These are phyloP conservation scores for Maudiozyma serrabonitensis DNA, from an alignment of 805 yeast genomes.

Conservation along the genomic window DNA sequence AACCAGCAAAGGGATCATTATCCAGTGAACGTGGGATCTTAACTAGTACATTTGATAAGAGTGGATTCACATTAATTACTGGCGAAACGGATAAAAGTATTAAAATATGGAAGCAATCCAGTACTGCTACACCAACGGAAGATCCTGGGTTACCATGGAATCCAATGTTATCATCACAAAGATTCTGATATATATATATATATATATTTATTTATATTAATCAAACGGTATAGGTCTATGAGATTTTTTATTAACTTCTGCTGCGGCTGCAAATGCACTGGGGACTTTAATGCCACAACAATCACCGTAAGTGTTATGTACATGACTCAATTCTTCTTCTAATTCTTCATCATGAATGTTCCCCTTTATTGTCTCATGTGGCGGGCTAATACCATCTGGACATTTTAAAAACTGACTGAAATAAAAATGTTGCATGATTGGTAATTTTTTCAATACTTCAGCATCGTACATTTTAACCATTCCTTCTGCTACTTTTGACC, in stretches of 20 bases:
- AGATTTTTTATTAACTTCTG: conserved; percentile 36
- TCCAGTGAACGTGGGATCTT: conserved; percentile 60
- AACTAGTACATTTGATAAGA: conserved; percentile 63
- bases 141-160: conserved; percentile 28
- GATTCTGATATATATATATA: conserved; percentile 12
- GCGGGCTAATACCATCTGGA: conserved; percentile 56
- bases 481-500: conserved; percentile 89
- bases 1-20: conserved; percentile 59
- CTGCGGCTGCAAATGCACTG: conserved; percentile 85
- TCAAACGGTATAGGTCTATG: conserved; percentile 57
- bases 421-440: conserved; percentile 88
- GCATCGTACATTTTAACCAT: conserved; percentile 93
- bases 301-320: conserved; percentile 76
- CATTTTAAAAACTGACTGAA: conserved; percentile 65
- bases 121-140: conserved; percentile 22
- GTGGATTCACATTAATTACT: conserved; percentile 73
- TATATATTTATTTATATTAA: conserved; percentile 17
- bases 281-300: conserved; percentile 97
- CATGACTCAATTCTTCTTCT: conserved; percentile 17
- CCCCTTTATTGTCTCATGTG: conserved; percentile 20
- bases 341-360: conserved; percentile 20
- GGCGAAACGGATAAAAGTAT: conserved; percentile 88
- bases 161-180: conserved; percentile 20
- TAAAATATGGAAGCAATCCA: conserved; percentile 56
- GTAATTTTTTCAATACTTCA: conserved; percentile 83